phyloP scores from a whole-genome alignment of 73 alveolate genomes.

The Tetrahymena elliotti region DNA sequence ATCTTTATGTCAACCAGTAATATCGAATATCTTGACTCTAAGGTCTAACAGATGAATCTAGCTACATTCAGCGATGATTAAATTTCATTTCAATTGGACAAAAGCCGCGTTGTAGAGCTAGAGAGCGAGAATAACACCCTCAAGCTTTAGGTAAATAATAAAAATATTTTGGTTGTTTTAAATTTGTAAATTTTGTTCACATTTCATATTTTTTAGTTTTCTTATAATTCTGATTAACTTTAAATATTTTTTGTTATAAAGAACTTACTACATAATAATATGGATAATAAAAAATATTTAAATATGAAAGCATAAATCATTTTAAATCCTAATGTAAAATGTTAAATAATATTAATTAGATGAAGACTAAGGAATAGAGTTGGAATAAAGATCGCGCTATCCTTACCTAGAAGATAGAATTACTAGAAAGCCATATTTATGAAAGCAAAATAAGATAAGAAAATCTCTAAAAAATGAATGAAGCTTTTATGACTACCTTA shows the following conservation, averaged over 20 bases:
- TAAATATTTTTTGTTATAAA: neutral
- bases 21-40: neutral
- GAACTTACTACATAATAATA: neutral
- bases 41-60: neutral
- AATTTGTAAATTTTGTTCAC: neutral
- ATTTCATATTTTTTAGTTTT: neutral
- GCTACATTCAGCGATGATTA: neutral
- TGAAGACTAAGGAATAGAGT: neutral
- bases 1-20: neutral
- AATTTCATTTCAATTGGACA: neutral
- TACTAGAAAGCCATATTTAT: neutral
- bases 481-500: neutral
- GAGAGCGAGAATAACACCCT: neutral
- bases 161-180: neutral
- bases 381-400: slow-evolving; percentile 2
- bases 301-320: neutral
- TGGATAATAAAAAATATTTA: neutral
- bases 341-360: neutral
- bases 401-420: neutral
- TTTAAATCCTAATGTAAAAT: neutral
- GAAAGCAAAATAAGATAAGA: neutral
- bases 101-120: neutral
- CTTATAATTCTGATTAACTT: neutral
- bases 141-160: neutral
- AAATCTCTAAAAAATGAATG: neutral